Percentiles rank a stretch among this genome's conserved stretches.
Evolutionary conservation across 83 land plant genomes (phyloP).

Genomic region (Diphasiastrum complanatum): DNA sequence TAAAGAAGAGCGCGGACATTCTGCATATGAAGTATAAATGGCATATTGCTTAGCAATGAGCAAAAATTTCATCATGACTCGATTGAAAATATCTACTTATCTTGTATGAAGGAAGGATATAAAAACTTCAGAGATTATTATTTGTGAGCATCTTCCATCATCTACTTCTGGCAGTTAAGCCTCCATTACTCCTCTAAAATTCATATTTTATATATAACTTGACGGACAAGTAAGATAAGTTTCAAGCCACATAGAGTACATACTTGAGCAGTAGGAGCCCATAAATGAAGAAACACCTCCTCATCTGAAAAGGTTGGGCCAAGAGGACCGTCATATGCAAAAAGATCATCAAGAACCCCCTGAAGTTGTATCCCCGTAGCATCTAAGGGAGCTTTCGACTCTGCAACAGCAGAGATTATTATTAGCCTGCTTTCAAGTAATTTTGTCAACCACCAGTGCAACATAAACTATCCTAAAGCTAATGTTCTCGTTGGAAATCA

Average conservation of each 20-base stretch:
- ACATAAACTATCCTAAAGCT: too few species aligned
- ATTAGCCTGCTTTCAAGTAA: background rate
- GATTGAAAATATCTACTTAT: background rate
- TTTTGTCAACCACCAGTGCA: background rate
- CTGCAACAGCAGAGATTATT: slow-evolving; percentile 38
- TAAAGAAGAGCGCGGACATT: slow-evolving; percentile 48
- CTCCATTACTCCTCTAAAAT: too few species aligned
- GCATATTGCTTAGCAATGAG: background rate
- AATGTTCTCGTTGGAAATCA: too few species aligned
- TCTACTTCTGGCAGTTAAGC: too few species aligned
- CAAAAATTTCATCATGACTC: background rate
- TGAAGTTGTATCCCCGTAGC: slow-evolving; percentile 82
- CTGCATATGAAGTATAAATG: slow-evolving; percentile 32
- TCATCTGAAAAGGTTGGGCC: slow-evolving; percentile 58
- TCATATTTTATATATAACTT: too few species aligned
- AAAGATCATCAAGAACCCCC: slow-evolving; percentile 82
- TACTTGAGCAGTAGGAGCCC: slow-evolving; percentile 99
- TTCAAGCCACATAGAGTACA: background rate
- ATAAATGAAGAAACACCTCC: slow-evolving; percentile 49
- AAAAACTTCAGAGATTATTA: slow-evolving; percentile 4
- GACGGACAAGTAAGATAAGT: too few species aligned
- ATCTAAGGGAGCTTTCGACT: slow-evolving; percentile 33
- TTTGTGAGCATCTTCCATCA: slow-evolving; percentile 1
- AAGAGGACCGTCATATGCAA: slow-evolving; percentile 81
- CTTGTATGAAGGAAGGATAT: background rate